Conservation (phyloP, 495 filamentous ascomycete genomes). For the Podospora sp. region DNA sequence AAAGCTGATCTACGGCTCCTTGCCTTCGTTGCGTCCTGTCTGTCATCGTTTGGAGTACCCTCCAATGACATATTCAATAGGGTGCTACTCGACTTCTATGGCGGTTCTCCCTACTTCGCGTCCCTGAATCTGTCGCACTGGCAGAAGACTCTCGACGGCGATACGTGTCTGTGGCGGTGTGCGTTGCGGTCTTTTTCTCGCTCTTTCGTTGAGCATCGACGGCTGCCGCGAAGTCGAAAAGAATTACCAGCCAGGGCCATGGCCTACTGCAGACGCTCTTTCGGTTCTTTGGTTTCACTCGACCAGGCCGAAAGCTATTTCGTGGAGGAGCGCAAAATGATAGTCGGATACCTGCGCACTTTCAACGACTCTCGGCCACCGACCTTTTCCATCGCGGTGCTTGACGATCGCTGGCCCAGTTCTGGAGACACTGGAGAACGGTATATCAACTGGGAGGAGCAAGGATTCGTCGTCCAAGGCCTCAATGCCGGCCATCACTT, state of each 20-base stretch:
- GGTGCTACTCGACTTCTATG: background rate
- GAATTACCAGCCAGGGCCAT: too few species aligned
- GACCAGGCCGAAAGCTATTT: background rate
- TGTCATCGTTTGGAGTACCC: background rate
- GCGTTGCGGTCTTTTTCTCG: background rate
- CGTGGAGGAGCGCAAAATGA: background rate
- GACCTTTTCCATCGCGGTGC: background rate
- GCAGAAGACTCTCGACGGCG: background rate
- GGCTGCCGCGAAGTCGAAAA: too few species aligned
- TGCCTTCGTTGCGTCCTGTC: background rate
- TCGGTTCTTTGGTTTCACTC: background rate
- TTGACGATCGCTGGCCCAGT: background rate
- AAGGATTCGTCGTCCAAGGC: conserved; percentile 8
- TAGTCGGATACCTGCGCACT: background rate
- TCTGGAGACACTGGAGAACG: background rate
- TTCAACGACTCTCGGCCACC: background rate
- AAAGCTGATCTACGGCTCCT: background rate
- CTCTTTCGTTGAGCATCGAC: too few species aligned
- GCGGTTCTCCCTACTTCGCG: background rate
- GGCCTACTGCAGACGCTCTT: background rate
- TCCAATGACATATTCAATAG: background rate
- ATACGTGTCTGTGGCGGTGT: background rate
- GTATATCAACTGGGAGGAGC: conserved; percentile 7
- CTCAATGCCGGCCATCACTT: conserved; percentile 18
- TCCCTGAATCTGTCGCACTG: background rate